Base-by-base conservation (phyloP, 768 basidiomycete species). In the Mycena haematopus region DNA sequence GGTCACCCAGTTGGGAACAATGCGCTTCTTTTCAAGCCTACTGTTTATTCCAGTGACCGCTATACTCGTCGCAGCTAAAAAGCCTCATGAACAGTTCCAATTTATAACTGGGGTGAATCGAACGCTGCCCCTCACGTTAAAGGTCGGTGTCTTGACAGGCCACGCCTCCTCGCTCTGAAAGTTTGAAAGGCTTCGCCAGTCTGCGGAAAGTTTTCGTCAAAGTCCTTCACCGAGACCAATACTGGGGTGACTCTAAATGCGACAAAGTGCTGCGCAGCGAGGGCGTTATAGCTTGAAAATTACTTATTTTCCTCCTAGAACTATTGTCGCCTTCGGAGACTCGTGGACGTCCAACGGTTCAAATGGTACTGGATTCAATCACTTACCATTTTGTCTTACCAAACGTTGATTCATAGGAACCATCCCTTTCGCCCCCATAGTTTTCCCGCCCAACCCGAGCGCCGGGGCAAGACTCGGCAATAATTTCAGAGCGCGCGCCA, bases 271-370 rank as follows among this genome's bases (percentile, higher is more conserved):
- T 35, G 62, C 5, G 3, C 2, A 24, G 10, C 36, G 27, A 10
- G 11, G 11, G 2, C 8, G 31, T 1, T 33, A 36, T 36, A 11
- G 9, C 4, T 21, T 27, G 4, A 14, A 25, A 2, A 17, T n/a
- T 36, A 5, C 21, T 38, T 3, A 44, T 45, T 46, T 0, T 10
- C 25, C 3, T 4, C 29, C 29, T 40, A 64, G 58, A 44, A 68
- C 67, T 1, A 56, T 68, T 1, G 65, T 68, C 8, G 62, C 67
- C 6, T 66, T 68, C 40, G 67, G 67, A 8, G 67, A 68, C 22
- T 63, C 61, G 3, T 68, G 67, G 67, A 68, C 67, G 14, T 57
- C 58, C 11, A 68, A 68, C 44, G 67, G 67, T 14, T 65, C 64
- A 19, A 65, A 65, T 25, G 66, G 66, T 58, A 6, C 6, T 15